Evolutionary conservation across 192 early-diverging fungal species (phyloP), one percentile per base, ranked within the genome.

Genomic region (Coemansia asiatica): DNA sequence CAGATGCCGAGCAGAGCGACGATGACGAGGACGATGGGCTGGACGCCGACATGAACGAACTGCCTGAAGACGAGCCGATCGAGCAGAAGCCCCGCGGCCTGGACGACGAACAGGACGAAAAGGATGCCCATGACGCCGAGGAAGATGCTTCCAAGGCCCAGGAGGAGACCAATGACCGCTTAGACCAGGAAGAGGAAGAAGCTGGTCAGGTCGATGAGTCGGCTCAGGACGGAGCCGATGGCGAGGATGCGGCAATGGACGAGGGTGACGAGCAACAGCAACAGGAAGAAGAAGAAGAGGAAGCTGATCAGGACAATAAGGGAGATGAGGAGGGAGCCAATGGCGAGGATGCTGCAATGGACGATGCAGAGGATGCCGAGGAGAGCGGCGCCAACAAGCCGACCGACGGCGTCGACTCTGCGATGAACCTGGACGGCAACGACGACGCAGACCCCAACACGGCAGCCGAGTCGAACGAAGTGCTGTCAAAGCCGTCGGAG

Each of bases 341-440:
- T 4, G 38, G 26, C 7, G 65, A 66, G 19, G 66, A 55, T 23
- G 33, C 69, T 38, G 69, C 75, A 6, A 49, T 61, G 19, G 74
- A 74, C 40, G 83, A 87, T 46, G 78, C 72, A 48, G 40, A 44
- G 40, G 83, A 84, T 28, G 76, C 74, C 21, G 71, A 72, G 38
- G 83, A 78, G 40, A 76, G 75, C 48, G 78, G 77, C 15, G 83
- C 85, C 18, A 74, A 89, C 60, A 85, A 89, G 64, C 69, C 76
- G 21, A 78, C 72, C 27, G 70, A 85, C 27, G 84, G 88, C 38
- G 75, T 83, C 16, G 86, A 87, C 48, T 72, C 71, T 28, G 84
- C 83, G 10, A 84, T 85, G 61, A 83, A 88, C 59, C 74, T 81
- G 63, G 85, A 86, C 54, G 81, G 80, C 58, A 67, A 77, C 18